Evolutionary conservation across 768 basidiomycete genomes (phyloP), one percentile per base, ranked within the genome.

Genomic region (Amyloporia xantha): DNA sequence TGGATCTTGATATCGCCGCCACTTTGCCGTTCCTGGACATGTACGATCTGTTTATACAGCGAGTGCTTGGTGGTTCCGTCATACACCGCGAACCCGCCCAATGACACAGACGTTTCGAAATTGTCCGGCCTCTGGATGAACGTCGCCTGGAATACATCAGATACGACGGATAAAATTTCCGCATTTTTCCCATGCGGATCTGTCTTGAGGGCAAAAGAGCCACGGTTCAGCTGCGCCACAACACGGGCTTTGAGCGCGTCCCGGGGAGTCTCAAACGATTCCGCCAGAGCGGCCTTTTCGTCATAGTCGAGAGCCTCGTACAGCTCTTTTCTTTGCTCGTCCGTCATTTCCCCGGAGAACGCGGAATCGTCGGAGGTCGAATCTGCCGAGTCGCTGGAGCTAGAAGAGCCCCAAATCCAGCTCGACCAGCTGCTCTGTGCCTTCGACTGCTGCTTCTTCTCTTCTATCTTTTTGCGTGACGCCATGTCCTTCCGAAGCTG

Each of bases 271-370:
- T 89, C 79, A 50, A 93, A 76, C 1, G 83, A 73, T 41, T 82
- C 76, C 1, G 77, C 72, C 15, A 91, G 74, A 2, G 85, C 83
- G 3, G 82, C 68, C 64, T 86, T 87, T 66, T 95, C 93, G 61
- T 98, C 91, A 60, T 87, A 94, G 66, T 97, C 91, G 35, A 97
- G 80, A 21, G 86, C 78, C 58, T 90, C 85, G 66, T 95, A 93
- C 12, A 97, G 76, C 66, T 97, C 79, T 63, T 83, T 83, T 44
- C 89, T 81, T 65, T 97, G 91, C 61, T 92, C 87, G 27, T 90
- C 91, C 12, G 87, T 93, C 77, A 96, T 88, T 28, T 77, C 62
- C 15, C 80, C 78, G 21, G 76, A 72, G 51, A 89, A 84, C 2
- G 74, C 68, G 44, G 73, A 55, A 40, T 86, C 82, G 30, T 80